These are phyloP conservation scores for Trypethelium eluteriae DNA, from an alignment of 495 filamentous ascomycete species.

Conservation along the genomic window DNA sequence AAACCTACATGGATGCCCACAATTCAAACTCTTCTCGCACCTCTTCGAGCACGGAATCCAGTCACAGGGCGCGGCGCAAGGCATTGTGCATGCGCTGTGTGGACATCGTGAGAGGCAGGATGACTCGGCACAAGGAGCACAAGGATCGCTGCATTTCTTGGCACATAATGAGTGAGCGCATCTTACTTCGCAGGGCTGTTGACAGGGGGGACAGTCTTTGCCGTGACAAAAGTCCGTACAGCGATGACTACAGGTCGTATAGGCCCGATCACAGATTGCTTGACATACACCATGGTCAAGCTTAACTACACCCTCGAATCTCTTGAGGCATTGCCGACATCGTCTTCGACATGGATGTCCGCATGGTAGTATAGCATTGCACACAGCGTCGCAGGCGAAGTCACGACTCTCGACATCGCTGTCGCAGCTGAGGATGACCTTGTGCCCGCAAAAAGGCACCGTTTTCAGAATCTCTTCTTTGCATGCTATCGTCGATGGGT, in stretches of 20 bases:
- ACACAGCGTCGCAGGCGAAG: constrained; percentile 44
- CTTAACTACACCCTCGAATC: constrained; percentile 24
- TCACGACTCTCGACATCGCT: constrained; percentile 32
- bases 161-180: constrained; percentile 57
- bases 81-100: constrained; percentile 53
- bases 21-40: constrained; percentile 49
- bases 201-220: constrained; percentile 48
- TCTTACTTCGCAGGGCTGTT: constrained; percentile 48
- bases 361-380: constrained; percentile 45
- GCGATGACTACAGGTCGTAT: constrained; percentile 51
- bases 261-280: constrained; percentile 46
- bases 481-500: constrained; percentile 32
- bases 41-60: constrained; percentile 58
- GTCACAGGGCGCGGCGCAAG: constrained; percentile 55
- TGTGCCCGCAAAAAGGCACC: constrained; percentile 51
- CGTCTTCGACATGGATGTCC: constrained; percentile 51
- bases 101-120: constrained; percentile 51
- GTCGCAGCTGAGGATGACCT: constrained; percentile 44
- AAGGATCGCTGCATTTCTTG: constrained; percentile 55
- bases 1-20: constrained; percentile 41
- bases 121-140: constrained; percentile 53
- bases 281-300: constrained; percentile 46
- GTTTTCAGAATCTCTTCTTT: constrained; percentile 34
- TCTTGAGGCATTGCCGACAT: constrained; percentile 46
- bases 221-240: constrained; percentile 52